Conservation (phyloP, 1,139 yeast genomes). For the Magnusiomyces sp. region DNA sequence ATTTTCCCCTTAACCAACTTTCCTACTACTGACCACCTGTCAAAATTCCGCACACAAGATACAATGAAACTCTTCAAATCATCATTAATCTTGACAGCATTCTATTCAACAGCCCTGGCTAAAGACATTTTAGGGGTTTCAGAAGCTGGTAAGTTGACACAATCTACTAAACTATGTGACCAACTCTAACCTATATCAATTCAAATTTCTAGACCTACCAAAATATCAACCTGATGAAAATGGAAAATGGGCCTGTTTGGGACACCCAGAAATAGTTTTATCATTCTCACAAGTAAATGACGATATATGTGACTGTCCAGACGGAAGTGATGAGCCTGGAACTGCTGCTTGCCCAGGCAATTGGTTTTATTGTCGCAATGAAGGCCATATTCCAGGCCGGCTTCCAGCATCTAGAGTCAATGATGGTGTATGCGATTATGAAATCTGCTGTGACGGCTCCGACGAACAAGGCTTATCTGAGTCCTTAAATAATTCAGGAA, state of each 20-base stretch:
- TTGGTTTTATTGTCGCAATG: slow-evolving; percentile 66
- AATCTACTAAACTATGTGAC: background rate
- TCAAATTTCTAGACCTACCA: slow-evolving; percentile 27
- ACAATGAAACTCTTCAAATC: slow-evolving; percentile 1
- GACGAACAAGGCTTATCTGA: slow-evolving; percentile 50
- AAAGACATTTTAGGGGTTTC: slow-evolving; percentile 10
- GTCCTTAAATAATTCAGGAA: slow-evolving; percentile 5
- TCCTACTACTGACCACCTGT: background rate
- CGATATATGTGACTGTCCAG: slow-evolving; percentile 93
- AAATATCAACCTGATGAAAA: slow-evolving; percentile 46
- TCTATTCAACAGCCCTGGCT: background rate
- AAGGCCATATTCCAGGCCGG: slow-evolving; percentile 45
- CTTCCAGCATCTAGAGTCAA: slow-evolving; percentile 58
- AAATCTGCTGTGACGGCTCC: slow-evolving; percentile 87
- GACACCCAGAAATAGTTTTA: slow-evolving; percentile 53
- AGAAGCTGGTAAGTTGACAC: slow-evolving; percentile 7
- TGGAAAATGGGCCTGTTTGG: slow-evolving; percentile 61
- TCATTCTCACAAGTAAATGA: slow-evolving; percentile 66
- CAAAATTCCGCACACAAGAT: too few species aligned
- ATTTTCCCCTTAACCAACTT: background rate
- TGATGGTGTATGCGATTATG: slow-evolving; percentile 92
- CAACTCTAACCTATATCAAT: background rate
- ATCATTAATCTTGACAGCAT: background rate
- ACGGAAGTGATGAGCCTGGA: slow-evolving; percentile 96
- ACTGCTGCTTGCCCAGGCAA: slow-evolving; percentile 67